Evolutionary conservation across 495 filamentous ascomycete genomes (phyloP).

Genomic region (Daldinia childiae): DNA sequence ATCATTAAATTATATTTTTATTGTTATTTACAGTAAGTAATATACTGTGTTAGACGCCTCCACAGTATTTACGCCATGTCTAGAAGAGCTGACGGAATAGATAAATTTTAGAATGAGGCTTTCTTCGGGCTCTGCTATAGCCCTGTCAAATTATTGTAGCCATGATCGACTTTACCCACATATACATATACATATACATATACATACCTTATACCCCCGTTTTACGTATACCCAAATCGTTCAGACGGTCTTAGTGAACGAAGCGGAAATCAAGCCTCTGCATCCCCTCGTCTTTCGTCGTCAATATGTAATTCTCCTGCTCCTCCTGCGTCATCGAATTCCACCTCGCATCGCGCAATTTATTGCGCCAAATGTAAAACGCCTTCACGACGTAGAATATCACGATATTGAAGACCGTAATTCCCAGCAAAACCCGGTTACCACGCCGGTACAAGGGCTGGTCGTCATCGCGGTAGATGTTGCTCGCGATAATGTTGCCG

Average conservation of each 20-base stretch:
- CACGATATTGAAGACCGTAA: slow-evolving; percentile 54
- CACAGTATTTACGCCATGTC: no score
- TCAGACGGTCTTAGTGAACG: slow-evolving; percentile 10
- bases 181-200: no score
- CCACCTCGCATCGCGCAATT: slow-evolving; percentile 47
- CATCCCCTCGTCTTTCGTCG: slow-evolving; percentile 39
- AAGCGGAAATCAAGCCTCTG: slow-evolving; percentile 38
- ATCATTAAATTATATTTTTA: no score
- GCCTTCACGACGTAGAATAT: slow-evolving; percentile 49
- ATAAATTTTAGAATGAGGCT: not conserved
- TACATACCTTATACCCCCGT: no score
- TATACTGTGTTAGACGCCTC: no score
- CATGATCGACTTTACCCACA: no score
- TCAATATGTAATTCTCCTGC: slow-evolving; percentile 45
- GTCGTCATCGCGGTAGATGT: slow-evolving; percentile 67
- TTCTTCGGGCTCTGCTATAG: not conserved
- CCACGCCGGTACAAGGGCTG: slow-evolving; percentile 62
- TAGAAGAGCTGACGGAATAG: not conserved
- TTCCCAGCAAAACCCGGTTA: slow-evolving; percentile 58
- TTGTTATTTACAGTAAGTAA: no score
- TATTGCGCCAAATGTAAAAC: slow-evolving; percentile 56
- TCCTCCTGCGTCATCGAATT: slow-evolving; percentile 51
- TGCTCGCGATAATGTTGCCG: slow-evolving; percentile 60
- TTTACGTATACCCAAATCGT: not conserved
- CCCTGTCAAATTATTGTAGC: no score